Conservation (phyloP, 148 eudicot species). For the Rhododendron mucronatum region DNA sequence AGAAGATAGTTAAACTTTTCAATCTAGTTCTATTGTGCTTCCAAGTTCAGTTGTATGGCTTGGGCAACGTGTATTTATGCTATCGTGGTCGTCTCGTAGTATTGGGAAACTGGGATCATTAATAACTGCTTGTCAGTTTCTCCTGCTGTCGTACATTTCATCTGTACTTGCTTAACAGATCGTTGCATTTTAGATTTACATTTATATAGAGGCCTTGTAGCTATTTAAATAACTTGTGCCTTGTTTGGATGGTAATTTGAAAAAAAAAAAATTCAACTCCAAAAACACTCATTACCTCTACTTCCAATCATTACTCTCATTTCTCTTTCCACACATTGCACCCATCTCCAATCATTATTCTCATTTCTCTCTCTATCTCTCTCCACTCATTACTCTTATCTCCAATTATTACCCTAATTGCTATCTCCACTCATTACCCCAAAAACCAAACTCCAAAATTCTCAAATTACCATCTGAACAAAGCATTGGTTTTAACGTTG, state of each 20-base stretch:
- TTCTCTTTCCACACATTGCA: too few species aligned
- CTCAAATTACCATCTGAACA: too few species aligned
- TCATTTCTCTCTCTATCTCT: too few species aligned
- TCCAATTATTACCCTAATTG: too few species aligned
- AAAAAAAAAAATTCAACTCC: too few species aligned
- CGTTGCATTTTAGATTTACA: not conserved
- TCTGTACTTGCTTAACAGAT: not conserved
- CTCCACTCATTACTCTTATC: too few species aligned
- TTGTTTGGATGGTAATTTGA: too few species aligned
- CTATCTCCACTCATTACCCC: too few species aligned
- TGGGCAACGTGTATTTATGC: not conserved
- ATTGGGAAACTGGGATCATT: not conserved
- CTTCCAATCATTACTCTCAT: too few species aligned
- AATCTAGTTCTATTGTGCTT: not conserved
- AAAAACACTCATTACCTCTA: too few species aligned
- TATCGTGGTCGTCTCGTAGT: not conserved
- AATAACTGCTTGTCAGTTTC: not conserved
- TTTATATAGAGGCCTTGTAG: not conserved
- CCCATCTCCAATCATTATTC: too few species aligned
- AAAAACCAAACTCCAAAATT: too few species aligned
- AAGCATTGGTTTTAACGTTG: not conserved
- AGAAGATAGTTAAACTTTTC: not conserved
- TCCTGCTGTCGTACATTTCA: not conserved
- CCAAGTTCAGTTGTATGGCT: slow-evolving; percentile 1
- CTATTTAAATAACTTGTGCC: not conserved